Evolutionary conservation across 495 filamentous ascomycete genomes (phyloP).

Genomic region (Neurospora sp.): DNA sequence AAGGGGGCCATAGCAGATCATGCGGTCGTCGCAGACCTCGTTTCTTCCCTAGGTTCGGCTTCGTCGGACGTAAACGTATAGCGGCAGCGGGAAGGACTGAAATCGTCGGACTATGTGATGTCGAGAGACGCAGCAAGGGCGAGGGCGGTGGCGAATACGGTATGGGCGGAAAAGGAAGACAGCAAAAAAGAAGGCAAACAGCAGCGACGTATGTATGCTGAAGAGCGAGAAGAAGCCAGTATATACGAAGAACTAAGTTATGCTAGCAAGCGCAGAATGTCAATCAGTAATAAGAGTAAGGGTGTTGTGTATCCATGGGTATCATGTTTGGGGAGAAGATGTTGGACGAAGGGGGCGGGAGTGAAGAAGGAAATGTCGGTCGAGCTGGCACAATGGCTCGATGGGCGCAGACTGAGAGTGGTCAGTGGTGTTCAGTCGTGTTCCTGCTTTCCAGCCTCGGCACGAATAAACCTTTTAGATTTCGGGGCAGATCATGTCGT

Average conservation of each 20-base stretch:
- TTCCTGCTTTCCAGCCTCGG: neutral
- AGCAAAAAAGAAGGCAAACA: neutral
- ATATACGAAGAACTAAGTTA: neutral
- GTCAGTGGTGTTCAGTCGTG: neutral
- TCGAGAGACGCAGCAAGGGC: neutral
- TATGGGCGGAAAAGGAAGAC: neutral
- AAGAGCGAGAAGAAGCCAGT: neutral
- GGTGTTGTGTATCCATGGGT: neutral
- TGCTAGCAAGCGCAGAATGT: neutral
- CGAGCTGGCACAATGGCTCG: neutral
- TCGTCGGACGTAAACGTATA: neutral
- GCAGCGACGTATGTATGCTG: neutral
- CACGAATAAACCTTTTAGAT: neutral
- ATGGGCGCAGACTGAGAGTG: neutral
- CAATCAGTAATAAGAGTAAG: neutral
- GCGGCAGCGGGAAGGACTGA: constrained; percentile 1
- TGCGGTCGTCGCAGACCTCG: neutral
- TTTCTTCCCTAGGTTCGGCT: neutral
- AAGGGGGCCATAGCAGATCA: constrained; percentile 56
- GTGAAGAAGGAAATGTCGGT: neutral
- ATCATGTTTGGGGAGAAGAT: neutral
- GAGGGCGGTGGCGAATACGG: neutral
- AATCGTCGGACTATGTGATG: no score
- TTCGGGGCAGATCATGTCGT: neutral
- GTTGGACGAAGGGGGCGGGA: neutral